Evolutionary conservation across 257 asterid species (phyloP).

Genomic region (Knoxia roxburghii): DNA sequence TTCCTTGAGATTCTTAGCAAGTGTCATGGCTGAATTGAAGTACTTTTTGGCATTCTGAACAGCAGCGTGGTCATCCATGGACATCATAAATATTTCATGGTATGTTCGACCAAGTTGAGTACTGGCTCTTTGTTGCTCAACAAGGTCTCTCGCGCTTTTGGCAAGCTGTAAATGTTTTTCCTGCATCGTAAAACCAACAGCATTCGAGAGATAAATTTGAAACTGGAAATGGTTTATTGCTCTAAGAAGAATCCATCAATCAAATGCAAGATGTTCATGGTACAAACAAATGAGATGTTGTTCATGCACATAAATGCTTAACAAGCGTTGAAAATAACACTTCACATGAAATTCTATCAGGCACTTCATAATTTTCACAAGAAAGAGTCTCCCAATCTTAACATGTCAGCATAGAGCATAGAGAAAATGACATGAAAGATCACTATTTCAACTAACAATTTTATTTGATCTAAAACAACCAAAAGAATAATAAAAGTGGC

Average conservation of each 20-base stretch:
- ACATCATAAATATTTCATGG: slow-evolving; percentile 73
- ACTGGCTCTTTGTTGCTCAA: slow-evolving; percentile 92
- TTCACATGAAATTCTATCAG: not conserved
- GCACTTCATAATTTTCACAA: not conserved
- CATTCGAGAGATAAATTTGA: not conserved
- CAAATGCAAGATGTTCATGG: not conserved
- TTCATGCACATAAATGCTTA: not conserved
- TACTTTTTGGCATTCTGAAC: slow-evolving; percentile 69
- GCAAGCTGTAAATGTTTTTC: slow-evolving; percentile 86
- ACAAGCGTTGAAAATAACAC: not conserved
- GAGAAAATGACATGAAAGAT: too few relatives aligned
- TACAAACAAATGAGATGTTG: not conserved
- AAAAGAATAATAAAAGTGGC: too few relatives aligned
- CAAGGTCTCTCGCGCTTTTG: slow-evolving; percentile 51
- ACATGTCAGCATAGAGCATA: not conserved
- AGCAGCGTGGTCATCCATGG: slow-evolving; percentile 71
- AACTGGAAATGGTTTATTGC: slow-evolving; percentile 3
- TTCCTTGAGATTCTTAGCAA: slow-evolving; percentile 54
- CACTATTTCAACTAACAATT: not conserved
- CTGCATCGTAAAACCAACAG: slow-evolving; percentile 31
- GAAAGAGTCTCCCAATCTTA: not conserved
- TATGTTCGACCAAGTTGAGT: slow-evolving; percentile 97
- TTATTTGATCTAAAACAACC: not conserved
- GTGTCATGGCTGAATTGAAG: slow-evolving; percentile 61
- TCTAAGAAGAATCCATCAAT: not conserved